Base-by-base conservation (phyloP, 2,329 filamentous ascomycete genomes). In the Passalora sequoiae region DNA sequence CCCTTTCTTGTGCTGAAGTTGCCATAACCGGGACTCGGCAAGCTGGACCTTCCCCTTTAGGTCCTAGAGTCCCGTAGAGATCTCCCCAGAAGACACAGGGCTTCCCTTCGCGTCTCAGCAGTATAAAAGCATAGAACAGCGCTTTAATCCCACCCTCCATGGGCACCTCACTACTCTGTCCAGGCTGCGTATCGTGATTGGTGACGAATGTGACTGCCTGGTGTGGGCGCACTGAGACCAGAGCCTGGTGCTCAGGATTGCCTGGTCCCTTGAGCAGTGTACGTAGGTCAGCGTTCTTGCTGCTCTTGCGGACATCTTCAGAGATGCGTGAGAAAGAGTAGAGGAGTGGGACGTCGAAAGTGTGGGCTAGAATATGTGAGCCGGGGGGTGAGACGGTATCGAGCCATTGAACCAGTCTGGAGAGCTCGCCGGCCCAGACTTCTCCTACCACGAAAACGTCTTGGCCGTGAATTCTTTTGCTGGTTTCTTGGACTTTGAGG, bases 61-160 rank as follows among this genome's bases (percentile, higher is more conserved):
- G 36, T 5, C 65, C 71, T 38, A 69, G 66, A 37, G 80, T 78
- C 16, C 82, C 81, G 61, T 83, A 84, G 1, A 86, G 61, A 57
- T 86, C 82, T 17, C 82, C 81, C 59, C 81, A 86, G 60, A 87
- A 87, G 25, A 85, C 67, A 54, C 79, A 85, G 0, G 83, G 83
- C 20, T 78, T 73, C 12, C 81, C 81, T 24, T 76, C 68, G 38
- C 71, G 64, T 9, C 80, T 75, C 19, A 88, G 76, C 1, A 89
- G 74, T 43, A 87, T 86, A 32, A 88, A 71, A 0, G 81, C 69
- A 61, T 88, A 86, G 9, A 83, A 84, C 12, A 87, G 70, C 0
- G 81, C 75, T 62, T 86, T 86, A 69, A 88, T 84, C 66, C 77
- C 81, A 19, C 72, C 69, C 43, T 78, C 73, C 29, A 88, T 76